phyloP scores from a whole-genome alignment of 345 rosid genomes.

The Hirschfeldia incana region DNA sequence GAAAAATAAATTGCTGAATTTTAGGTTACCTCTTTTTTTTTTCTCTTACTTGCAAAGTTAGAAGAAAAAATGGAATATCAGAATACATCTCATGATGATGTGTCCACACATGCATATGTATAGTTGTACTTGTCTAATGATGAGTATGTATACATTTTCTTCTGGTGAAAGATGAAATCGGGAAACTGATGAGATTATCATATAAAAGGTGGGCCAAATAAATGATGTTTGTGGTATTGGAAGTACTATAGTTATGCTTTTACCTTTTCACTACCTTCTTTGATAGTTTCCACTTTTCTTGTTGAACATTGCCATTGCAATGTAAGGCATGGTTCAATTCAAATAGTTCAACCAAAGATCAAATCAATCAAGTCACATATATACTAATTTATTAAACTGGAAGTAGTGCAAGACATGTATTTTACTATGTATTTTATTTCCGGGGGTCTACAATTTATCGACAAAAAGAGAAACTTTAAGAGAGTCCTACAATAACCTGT shows the following conservation, averaged over 20 bases:
- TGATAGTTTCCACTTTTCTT: neutral
- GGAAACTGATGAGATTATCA: slow-evolving; percentile 16
- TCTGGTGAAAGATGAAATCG: slow-evolving; percentile 22
- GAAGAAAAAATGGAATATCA: slow-evolving; percentile 33
- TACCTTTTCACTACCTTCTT: neutral
- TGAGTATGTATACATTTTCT: neutral
- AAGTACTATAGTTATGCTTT: slow-evolving; percentile 17
- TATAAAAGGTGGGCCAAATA: slow-evolving; percentile 26
- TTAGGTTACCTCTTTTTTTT: slow-evolving; percentile 3
- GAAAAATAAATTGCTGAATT: slow-evolving; percentile 15
- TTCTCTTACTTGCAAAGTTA: neutral
- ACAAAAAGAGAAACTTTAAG: slow-evolving; percentile 8
- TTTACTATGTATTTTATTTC: neutral
- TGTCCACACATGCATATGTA: slow-evolving; percentile 24
- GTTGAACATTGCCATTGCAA: slow-evolving; percentile 13
- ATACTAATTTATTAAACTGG: neutral
- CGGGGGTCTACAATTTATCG: slow-evolving; percentile 10
- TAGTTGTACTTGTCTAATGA: slow-evolving; percentile 28
- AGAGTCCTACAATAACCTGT: slow-evolving; percentile 27
- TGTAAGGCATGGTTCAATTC: slow-evolving; percentile 20
- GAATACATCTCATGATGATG: slow-evolving; percentile 36
- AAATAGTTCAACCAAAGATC: slow-evolving; percentile 14
- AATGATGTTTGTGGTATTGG: slow-evolving; percentile 25
- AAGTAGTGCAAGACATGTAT: neutral
- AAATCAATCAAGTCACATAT: slow-evolving; percentile 36